Evolutionary conservation across 345 rosid species (phyloP).

Genomic region (Linum usitatissimum): DNA sequence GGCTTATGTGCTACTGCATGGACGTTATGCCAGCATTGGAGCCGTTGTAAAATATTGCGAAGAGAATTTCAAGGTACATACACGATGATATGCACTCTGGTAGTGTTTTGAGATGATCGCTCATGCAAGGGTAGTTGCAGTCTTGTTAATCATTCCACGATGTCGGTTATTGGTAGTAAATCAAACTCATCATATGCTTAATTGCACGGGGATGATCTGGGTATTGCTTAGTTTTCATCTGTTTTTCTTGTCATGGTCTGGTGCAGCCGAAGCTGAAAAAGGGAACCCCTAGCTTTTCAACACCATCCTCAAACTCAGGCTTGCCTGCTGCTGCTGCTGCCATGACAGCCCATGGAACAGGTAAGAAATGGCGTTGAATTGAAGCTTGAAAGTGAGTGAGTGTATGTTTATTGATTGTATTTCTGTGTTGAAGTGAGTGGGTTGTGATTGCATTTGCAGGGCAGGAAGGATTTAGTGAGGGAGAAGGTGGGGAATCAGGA

Average conservation of each 20-base stretch:
- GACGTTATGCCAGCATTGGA: constrained; percentile 64
- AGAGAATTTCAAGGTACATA: constrained; percentile 75
- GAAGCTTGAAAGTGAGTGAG: not conserved
- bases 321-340: constrained; percentile 13
- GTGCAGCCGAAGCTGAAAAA: constrained; percentile 68
- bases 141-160: too few species aligned
- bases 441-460: not conserved
- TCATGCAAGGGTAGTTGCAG: too few species aligned
- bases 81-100: constrained; percentile 5
- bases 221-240: constrained; percentile 1
- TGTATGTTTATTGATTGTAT: not conserved
- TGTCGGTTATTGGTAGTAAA: too few species aligned
- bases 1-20: constrained; percentile 72
- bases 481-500: constrained; percentile 25
- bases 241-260: constrained; percentile 7
- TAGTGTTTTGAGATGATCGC: too few species aligned
- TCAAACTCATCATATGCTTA: not conserved
- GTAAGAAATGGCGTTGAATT: constrained; percentile 26
- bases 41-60: constrained; percentile 75
- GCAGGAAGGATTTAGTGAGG: constrained; percentile 39
- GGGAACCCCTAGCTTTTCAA: constrained; percentile 38
- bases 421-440: too few species aligned
- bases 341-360: constrained; percentile 29
- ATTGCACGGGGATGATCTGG: too few species aligned
- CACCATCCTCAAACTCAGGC: constrained; percentile 21